Evolutionary conservation across 148 eudicot species (phyloP).

Genomic region (Rhododendron ovatum): DNA sequence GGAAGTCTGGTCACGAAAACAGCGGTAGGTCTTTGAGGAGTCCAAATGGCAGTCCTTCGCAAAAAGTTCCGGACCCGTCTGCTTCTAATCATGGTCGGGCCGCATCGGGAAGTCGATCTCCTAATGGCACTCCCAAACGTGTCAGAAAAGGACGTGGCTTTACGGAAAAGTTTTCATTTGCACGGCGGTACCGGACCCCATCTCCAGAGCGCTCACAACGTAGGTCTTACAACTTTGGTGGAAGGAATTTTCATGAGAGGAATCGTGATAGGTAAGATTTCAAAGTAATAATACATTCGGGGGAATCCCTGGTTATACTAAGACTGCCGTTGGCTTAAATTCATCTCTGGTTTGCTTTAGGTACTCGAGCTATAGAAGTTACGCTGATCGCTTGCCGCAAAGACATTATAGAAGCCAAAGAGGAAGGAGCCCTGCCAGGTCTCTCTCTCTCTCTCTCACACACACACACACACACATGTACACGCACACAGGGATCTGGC

Average conservation of each 20-base stretch:
- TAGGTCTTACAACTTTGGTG: slow-evolving; percentile 57
- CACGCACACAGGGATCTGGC: not conserved
- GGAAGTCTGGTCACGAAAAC: slow-evolving; percentile 13
- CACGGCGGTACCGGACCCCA: slow-evolving; percentile 84
- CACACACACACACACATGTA: too few species aligned
- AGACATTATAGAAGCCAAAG: slow-evolving; percentile 71
- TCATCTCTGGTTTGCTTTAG: slow-evolving; percentile 30
- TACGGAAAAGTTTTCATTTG: slow-evolving; percentile 71
- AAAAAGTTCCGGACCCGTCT: slow-evolving; percentile 32
- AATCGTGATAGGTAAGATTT: slow-evolving; percentile 62
- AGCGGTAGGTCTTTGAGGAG: slow-evolving; percentile 18
- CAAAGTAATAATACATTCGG: not conserved
- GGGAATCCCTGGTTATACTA: not conserved
- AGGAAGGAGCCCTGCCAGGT: slow-evolving; percentile 86
- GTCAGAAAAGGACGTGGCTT: slow-evolving; percentile 95
- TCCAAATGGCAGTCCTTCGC: slow-evolving; percentile 30
- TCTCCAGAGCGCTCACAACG: slow-evolving; percentile 83
- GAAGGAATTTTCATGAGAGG: slow-evolving; percentile 50
- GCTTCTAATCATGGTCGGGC: slow-evolving; percentile 33
- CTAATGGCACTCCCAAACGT: slow-evolving; percentile 78
- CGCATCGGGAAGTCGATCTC: slow-evolving; percentile 56
- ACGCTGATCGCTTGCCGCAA: slow-evolving; percentile 61
- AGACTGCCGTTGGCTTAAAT: slow-evolving; percentile 6
- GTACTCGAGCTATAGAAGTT: slow-evolving; percentile 55
- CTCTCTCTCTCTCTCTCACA: slow-evolving; percentile 4